Base-by-base conservation (phyloP, 1,284 basidiomycete genomes). In the Polyporus tsugae region DNA sequence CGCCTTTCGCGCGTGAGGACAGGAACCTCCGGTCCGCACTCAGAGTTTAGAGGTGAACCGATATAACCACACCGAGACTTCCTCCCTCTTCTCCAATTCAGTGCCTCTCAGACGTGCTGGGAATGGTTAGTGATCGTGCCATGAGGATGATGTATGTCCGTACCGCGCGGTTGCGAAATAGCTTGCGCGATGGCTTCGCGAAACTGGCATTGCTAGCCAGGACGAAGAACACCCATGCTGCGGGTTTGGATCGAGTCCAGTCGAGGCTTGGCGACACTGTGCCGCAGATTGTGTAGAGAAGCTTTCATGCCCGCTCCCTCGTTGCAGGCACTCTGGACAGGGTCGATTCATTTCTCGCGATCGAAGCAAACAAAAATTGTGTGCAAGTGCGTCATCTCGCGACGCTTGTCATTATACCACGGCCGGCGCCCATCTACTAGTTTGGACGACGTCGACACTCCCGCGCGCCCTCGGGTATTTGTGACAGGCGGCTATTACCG, bases 11-110 rank as follows among this genome's bases (percentile, higher is more conserved):
- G 52, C 52, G 52, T 55, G 52, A 35, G 55, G 35, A 2, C 22
- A 39, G 57, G 57, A 42, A 6, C 13, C 15, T 17, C 58, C 58
- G 58, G 58, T 60, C 58, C 58, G 58, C 38, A 60, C 36, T 36
- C 38, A 60, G 22, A 39, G 58, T 60, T 60, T 60, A 60, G 58
- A 60, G 58, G 58, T 60, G 58, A n/a, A 41, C 52, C 38, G 58
- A 60, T 38, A 60, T 60, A 60, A 60, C 58, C 58, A 60, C 36
- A 41, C 58, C 36, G 52, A 55, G 29, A 53, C 22, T 53, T 53
- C 25, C 52, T 19, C 7, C 29, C 35, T 25, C 58, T 25, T 41
- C 22, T 25, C 38, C 22, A 10, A 41, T 60, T 60, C 58, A 60
- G 15, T 38, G 15, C 33, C 22, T 39, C 38, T 38, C 38, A 38